Base-by-base conservation (phyloP, 129 eudicot species). In the Flaveria sonorensis region DNA sequence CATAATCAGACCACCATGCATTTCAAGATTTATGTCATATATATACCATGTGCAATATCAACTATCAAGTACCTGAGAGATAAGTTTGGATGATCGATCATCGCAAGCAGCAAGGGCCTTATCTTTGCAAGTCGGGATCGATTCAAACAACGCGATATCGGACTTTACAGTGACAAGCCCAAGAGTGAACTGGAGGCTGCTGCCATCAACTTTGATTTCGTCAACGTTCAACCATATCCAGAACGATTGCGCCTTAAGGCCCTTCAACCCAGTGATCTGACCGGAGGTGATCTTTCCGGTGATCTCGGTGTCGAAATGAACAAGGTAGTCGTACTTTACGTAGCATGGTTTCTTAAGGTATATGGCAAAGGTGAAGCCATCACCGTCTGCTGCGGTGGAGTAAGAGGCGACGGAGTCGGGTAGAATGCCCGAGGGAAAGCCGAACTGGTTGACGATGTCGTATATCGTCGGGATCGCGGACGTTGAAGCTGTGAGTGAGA, bases 361-460 rank as follows among this genome's bases (percentile, higher is more conserved):
- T 45, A 91, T 88, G 7, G 16, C 77, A 66, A 91, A 88, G 45
- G 32, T 46, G 3, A 39, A 77, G 59, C 43, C 77, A 19, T 73
- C 68, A 24, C 86, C 32, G 10, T 30, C 68, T 26, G 19, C 0
- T 1, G 16, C 1, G 11, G 68, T 81, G 0, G 88, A 46, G 77
- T 91, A 91, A 69, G 84, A 73, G 2, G 42, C 63, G 51, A 88
- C 90, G 67, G 88, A 86, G 59, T 85, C 85, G 0, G 93, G 93
- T 5, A 91, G 14, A 46, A 91, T 86, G 68, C 97, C 93, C 14
- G 84, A 71, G 5, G 93, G 93, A 20, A 91, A 93, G 8, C 91
- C 97, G 73, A 13, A 88, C 56, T 70, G 80, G 20, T 83, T 78
- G 43, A 91, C 88, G 50, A 88, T 77, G 11, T 91, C 88, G 79